phyloP scores from a whole-genome alignment of 352 stramenopile species.

The Blastocystis hominis region DNA sequence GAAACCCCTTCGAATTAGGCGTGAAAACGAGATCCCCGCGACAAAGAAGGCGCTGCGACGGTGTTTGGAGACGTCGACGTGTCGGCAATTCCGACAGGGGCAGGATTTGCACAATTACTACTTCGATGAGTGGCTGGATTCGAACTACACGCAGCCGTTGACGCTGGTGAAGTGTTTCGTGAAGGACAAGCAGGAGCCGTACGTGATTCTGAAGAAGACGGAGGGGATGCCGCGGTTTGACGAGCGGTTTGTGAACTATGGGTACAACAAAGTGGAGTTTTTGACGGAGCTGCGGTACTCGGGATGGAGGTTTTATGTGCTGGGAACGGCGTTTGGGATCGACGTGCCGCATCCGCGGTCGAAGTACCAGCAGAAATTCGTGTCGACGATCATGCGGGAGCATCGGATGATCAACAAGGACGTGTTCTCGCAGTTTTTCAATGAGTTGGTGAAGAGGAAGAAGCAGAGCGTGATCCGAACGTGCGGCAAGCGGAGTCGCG shows the following conservation, averaged over 20 bases:
- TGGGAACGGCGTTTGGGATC: constrained; percentile 5
- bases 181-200: constrained; percentile 54
- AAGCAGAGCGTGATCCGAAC: neutral
- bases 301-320: constrained; percentile 44
- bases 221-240: neutral
- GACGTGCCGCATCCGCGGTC: constrained; percentile 44
- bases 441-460: neutral
- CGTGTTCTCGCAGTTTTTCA: neutral
- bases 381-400: neutral
- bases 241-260: constrained; percentile 52
- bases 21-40: neutral
- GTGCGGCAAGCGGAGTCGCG: neutral
- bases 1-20: neutral
- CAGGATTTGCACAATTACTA: constrained; percentile 57
- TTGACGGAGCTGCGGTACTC: neutral
- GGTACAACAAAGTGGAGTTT: constrained; percentile 55
- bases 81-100: constrained; percentile 32
- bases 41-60: neutral
- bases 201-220: constrained; percentile 22
- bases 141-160: neutral
- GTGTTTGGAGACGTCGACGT: neutral
- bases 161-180: constrained; percentile 24
- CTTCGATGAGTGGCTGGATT: constrained; percentile 16
- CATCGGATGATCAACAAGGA: constrained; percentile 4
- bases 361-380: neutral